phyloP scores from a whole-genome alignment of 2,329 filamentous ascomycete species.

The Basipetospora chlamydospora region DNA sequence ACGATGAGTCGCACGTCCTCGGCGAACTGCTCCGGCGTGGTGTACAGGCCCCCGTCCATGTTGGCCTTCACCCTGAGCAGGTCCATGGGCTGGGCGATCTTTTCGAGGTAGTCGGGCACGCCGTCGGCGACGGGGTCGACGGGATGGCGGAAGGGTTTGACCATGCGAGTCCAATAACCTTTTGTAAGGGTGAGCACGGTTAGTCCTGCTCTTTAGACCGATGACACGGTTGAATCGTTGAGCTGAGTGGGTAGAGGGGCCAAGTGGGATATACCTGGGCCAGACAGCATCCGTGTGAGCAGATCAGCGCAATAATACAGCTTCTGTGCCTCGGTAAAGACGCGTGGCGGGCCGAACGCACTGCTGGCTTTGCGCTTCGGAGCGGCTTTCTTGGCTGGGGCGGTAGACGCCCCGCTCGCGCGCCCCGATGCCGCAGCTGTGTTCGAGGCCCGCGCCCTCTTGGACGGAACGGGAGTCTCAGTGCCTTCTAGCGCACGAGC shows the following conservation, averaged over 20 bases:
- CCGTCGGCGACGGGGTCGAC: constrained; percentile 42
- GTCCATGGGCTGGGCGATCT: constrained; percentile 48
- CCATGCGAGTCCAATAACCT: constrained; percentile 54
- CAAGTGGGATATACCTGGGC: constrained; percentile 35
- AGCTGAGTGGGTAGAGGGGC: no score
- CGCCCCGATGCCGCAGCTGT: not conserved
- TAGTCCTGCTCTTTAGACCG: constrained; percentile 4
- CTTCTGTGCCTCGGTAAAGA: constrained; percentile 18
- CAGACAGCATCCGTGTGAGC: constrained; percentile 44
- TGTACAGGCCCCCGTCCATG: constrained; percentile 40
- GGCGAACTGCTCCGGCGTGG: constrained; percentile 36
- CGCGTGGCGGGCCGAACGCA: constrained; percentile 1
- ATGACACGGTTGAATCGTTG: no score
- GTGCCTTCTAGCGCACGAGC: no score
- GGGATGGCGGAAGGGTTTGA: constrained; percentile 45
- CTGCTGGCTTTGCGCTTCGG: constrained; percentile 6
- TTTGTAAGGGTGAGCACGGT: constrained; percentile 3
- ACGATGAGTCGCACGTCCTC: constrained; percentile 48
- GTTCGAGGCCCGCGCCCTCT: no score
- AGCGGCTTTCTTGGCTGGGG: constrained; percentile 15
- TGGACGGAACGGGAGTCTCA: no score
- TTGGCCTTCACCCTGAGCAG: constrained; percentile 44
- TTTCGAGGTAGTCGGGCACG: constrained; percentile 46
- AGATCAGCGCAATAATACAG: constrained; percentile 44
- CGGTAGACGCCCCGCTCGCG: no score